Conservation (phyloP, 495 filamentous ascomycete species). For the Staphylotrichum tortipilum region DNA sequence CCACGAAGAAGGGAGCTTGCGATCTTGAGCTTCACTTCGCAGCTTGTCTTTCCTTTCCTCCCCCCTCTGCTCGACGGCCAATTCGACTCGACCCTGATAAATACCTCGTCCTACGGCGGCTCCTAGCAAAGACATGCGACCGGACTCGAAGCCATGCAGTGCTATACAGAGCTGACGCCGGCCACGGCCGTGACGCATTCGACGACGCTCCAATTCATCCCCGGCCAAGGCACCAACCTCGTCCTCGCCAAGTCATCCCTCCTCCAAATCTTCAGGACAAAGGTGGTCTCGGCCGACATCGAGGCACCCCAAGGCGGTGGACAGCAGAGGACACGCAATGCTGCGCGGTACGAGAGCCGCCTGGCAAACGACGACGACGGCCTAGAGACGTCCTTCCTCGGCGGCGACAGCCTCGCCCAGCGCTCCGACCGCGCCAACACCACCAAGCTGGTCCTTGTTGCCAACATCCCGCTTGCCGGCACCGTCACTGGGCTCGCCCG, state of each 20-base stretch:
- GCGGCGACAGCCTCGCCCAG: constrained; percentile 44
- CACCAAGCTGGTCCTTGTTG: constrained; percentile 75
- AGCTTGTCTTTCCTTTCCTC: no score
- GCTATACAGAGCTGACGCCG: constrained; percentile 85
- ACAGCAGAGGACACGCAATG: constrained; percentile 12
- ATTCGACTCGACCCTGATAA: no score
- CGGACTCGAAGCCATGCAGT: constrained; percentile 38
- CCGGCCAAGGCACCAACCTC: constrained; percentile 68
- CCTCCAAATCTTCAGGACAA: constrained; percentile 73
- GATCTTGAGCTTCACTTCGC: no score
- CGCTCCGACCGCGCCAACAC: constrained; percentile 50
- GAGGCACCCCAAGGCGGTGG: constrained; percentile 26
- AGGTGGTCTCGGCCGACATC: constrained; percentile 46
- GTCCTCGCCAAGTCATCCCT: constrained; percentile 82
- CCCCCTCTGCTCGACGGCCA: no score
- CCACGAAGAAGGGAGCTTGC: no score
- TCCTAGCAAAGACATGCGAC: constrained; percentile 17
- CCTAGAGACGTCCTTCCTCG: constrained; percentile 51
- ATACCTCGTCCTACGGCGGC: no score
- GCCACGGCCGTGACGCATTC: constrained; percentile 90
- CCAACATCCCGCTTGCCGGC: constrained; percentile 72
- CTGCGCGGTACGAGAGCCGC: constrained; percentile 34
- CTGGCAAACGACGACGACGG: constrained; percentile 49
- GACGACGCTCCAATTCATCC: constrained; percentile 66
- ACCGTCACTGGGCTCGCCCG: constrained; percentile 73